phyloP scores from a whole-genome alignment of 768 basidiomycete species.

The Cystobasidium ongulense region DNA sequence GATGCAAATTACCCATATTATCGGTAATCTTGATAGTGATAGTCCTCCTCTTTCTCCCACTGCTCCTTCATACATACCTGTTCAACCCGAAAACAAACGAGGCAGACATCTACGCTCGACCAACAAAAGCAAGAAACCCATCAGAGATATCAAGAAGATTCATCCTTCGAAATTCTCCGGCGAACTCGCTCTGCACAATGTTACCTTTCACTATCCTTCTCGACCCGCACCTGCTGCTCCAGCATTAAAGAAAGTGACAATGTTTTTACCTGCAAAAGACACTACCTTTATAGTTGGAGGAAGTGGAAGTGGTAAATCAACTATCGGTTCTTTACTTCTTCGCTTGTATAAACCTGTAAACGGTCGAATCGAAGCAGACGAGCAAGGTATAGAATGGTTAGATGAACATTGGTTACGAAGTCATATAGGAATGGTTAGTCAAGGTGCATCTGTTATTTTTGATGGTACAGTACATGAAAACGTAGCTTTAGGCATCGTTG shows the following conservation, averaged over 20 bases:
- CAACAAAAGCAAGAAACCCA: neutral
- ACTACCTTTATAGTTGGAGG: constrained; percentile 72
- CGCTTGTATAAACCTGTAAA: constrained; percentile 61
- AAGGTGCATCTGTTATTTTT: constrained; percentile 66
- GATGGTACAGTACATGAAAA: constrained; percentile 76
- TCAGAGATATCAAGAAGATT: constrained; percentile 22
- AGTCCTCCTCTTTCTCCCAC: constrained; percentile 1
- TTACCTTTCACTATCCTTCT: constrained; percentile 67
- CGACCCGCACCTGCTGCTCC: constrained; percentile 53
- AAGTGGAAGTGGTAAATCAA: constrained; percentile 71
- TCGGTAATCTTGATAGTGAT: neutral
- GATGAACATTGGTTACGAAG: constrained; percentile 61
- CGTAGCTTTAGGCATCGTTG: constrained; percentile 66
- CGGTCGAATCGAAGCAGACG: constrained; percentile 69
- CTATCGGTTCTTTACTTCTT: constrained; percentile 58
- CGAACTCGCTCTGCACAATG: constrained; percentile 57
- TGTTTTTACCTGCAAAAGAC: constrained; percentile 64
- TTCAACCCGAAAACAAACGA: constrained; percentile 5
- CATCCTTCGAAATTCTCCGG: constrained; percentile 58
- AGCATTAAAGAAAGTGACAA: constrained; percentile 55
- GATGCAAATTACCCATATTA: constrained; percentile 33
- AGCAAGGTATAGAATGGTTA: constrained; percentile 66
- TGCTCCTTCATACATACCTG: neutral
- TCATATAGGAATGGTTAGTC: constrained; percentile 68
- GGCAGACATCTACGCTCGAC: neutral